Evolutionary conservation across 2,329 filamentous ascomycete genomes (phyloP).

Genomic region (Lasiodiplodia theobromae): DNA sequence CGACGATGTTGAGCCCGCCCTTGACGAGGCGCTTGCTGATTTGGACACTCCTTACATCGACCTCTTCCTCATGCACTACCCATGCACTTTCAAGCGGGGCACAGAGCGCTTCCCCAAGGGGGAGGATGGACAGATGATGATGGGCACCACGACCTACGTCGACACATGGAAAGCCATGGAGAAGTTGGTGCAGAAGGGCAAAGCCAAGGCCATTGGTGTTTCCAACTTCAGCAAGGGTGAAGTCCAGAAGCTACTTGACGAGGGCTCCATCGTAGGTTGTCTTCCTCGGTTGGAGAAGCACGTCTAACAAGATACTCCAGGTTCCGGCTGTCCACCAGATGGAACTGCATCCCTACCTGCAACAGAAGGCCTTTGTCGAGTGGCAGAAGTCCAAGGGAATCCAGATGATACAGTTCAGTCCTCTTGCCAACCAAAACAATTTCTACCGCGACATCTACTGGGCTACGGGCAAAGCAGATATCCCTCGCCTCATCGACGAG

Average conservation of each 20-base stretch:
- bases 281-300: too few species aligned
- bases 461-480: background rate
- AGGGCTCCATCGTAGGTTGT: background rate
- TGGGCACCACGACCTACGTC: background rate
- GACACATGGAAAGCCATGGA: background rate
- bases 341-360: background rate
- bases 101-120: background rate
- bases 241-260: background rate
- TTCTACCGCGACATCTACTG: background rate
- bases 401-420: background rate
- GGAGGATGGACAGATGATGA: background rate
- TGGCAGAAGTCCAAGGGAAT: background rate
- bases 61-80: background rate
- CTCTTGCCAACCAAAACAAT: background rate
- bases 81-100: background rate
- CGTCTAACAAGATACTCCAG: background rate
- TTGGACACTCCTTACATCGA: background rate
- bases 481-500: background rate
- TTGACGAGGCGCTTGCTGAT: background rate
- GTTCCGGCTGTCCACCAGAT: background rate
- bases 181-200: background rate
- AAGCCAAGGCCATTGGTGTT: background rate
- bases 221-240: background rate
- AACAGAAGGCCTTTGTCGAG: background rate
- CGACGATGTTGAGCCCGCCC: slow-evolving; percentile 30